A percentile compares a stretch with the other conserved stretches of the same genome.
These are phyloP conservation scores for Kazachstania psychrophila DNA, from an alignment of 805 yeast species.

Conservation along the genomic window DNA sequence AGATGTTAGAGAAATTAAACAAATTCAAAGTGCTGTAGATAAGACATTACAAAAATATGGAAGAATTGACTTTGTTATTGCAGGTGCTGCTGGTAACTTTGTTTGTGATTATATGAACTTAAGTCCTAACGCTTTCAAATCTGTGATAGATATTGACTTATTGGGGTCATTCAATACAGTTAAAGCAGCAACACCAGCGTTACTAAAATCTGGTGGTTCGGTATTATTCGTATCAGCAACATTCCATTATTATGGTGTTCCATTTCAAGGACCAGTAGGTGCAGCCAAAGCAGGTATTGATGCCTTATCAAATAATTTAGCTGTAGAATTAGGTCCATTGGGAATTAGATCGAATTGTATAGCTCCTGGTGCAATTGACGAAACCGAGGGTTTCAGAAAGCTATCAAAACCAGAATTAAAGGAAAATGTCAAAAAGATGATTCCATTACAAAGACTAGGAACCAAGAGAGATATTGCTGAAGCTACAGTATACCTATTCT, in stretches of 20 bases:
- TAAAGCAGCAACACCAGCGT: conserved; percentile 66
- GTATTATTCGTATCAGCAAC: conserved; percentile 81
- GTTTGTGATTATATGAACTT: conserved; percentile 68
- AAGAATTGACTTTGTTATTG: conserved; percentile 74
- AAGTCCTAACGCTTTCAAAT: conserved; percentile 78
- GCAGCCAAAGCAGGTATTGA: conserved; percentile 97
- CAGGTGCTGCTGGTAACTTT: conserved; percentile 96
- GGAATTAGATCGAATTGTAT: conserved; percentile 77
- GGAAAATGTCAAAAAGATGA: conserved; percentile 34
- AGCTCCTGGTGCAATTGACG: conserved; percentile 86
- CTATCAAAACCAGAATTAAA: conserved; percentile 39
- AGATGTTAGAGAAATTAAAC: conserved; percentile 67
- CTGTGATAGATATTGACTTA: conserved; percentile 79
- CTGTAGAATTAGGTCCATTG: conserved; percentile 85
- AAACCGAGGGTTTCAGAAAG: conserved; percentile 77
- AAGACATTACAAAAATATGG: conserved; percentile 62
- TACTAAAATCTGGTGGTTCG: conserved; percentile 58
- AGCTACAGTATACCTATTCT: conserved; percentile 73
- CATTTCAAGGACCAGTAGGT: conserved; percentile 81
- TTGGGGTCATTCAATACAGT: conserved; percentile 84
- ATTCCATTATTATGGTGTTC: conserved; percentile 79
- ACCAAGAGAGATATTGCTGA: conserved; percentile 73
- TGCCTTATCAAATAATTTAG: conserved; percentile 72
- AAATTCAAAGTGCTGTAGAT: conserved; percentile 55
- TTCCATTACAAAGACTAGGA: conserved; percentile 59